Evolutionary conservation across 768 basidiomycete genomes (phyloP).

Genomic region (Lentinus tigrinus): DNA sequence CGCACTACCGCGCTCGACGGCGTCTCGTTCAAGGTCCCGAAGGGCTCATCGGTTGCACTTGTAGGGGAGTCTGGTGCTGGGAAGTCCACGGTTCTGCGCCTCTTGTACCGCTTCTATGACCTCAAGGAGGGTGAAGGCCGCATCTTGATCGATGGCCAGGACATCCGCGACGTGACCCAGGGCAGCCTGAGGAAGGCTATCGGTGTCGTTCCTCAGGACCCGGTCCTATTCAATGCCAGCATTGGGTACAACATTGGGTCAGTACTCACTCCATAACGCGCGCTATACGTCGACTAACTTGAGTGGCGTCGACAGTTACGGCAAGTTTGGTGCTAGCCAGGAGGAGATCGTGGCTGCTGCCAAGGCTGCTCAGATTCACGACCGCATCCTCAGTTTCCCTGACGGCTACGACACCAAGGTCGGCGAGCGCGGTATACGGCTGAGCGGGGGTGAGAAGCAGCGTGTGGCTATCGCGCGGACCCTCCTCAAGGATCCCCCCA

Average conservation of each 20-base stretch:
- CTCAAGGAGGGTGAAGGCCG: constrained; percentile 73
- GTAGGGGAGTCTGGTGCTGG: constrained; percentile 83
- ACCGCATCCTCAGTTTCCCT: constrained; percentile 79
- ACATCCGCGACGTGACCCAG: constrained; percentile 87
- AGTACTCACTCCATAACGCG: constrained; percentile 18
- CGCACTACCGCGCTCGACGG: constrained; percentile 68
- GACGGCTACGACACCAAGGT: constrained; percentile 86
- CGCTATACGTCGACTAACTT: too few species aligned
- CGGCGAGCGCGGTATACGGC: constrained; percentile 84
- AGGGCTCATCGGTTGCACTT: constrained; percentile 84
- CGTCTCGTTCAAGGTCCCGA: constrained; percentile 86
- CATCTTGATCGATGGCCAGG: constrained; percentile 82
- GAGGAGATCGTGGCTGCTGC: constrained; percentile 82
- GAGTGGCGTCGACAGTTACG: constrained; percentile 53
- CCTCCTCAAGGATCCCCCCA: constrained; percentile 80
- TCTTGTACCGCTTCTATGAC: constrained; percentile 93
- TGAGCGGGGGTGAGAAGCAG: constrained; percentile 90
- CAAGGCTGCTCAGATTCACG: constrained; percentile 84
- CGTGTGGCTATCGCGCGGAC: constrained; percentile 86
- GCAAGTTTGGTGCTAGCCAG: constrained; percentile 64
- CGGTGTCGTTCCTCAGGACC: constrained; percentile 89
- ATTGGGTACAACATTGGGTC: constrained; percentile 75
- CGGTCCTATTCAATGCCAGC: constrained; percentile 68
- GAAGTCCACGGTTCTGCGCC: constrained; percentile 82
- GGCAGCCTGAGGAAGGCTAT: constrained; percentile 75